These are phyloP conservation scores for Saccharomycopsis javanensis DNA, from an alignment of 805 yeast species.

Conservation along the genomic window DNA sequence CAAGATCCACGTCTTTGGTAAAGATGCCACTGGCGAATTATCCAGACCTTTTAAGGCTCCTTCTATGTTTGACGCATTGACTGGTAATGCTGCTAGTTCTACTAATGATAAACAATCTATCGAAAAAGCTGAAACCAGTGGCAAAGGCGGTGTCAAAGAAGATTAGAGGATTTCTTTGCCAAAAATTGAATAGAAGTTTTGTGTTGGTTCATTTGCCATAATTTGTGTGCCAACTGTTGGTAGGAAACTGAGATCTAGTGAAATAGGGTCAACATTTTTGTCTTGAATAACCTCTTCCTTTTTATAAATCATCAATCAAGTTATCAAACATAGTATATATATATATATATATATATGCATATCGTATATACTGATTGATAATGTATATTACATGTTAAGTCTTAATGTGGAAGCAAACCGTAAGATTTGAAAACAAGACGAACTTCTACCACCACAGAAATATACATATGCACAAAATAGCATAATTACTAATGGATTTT, in stretches of 20 bases:
- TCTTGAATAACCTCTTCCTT: no score
- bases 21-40: slow-evolving; percentile 77
- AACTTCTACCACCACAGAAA: no score
- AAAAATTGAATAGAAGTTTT: no score
- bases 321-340: background rate
- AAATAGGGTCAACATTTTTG: no score
- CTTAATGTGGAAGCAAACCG: no score
- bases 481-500: no score
- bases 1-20: slow-evolving; percentile 78
- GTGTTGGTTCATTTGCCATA: background rate
- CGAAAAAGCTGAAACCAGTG: slow-evolving; percentile 75
- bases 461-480: no score
- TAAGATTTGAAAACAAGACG: no score
- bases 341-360: background rate
- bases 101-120: slow-evolving; percentile 81
- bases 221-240: no score
- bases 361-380: background rate
- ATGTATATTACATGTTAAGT: background rate
- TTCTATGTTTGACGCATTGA: slow-evolving; percentile 53
- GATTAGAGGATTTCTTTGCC: slow-evolving; percentile 43
- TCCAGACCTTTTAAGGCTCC: slow-evolving; percentile 95
- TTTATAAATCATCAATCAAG: no score
- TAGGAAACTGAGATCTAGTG: no score
- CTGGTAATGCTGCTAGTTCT: slow-evolving; percentile 32
- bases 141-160: slow-evolving; percentile 81